Percentiles rank a stretch among this genome's conserved stretches.
These are phyloP conservation scores for Kuraishia capsulata DNA, from an alignment of 805 yeast species.

Conservation along the genomic window DNA sequence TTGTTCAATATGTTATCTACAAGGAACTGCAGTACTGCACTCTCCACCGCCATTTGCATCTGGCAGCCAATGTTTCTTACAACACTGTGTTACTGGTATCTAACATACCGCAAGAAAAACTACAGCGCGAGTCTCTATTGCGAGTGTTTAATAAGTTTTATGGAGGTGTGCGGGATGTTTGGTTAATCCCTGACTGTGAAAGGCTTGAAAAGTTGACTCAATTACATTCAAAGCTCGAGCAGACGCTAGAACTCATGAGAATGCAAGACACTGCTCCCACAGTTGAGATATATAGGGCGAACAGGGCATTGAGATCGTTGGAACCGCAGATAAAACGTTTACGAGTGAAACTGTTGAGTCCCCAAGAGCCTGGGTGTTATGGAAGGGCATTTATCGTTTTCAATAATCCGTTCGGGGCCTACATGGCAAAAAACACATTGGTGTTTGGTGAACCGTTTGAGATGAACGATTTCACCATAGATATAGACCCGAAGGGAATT, in stretches of 20 bases:
- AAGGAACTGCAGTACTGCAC: background rate
- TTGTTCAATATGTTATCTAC: background rate
- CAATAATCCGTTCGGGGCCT: constrained; percentile 44
- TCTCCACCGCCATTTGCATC: background rate
- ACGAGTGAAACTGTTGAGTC: constrained; percentile 3
- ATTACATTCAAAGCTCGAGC: constrained; percentile 9
- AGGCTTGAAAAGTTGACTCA: constrained; percentile 19
- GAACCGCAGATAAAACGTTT: background rate
- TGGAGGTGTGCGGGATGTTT: constrained; percentile 44
- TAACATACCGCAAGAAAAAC: constrained; percentile 31
- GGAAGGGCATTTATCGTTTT: constrained; percentile 58
- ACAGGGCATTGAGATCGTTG: background rate
- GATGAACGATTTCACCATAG: constrained; percentile 34
- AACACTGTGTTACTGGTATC: constrained; percentile 30
- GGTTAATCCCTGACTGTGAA: constrained; percentile 45
- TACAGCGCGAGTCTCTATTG: constrained; percentile 17
- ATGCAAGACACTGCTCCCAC: background rate
- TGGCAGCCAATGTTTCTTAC: constrained; percentile 6
- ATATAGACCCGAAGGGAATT: constrained; percentile 58
- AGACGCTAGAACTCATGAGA: constrained; percentile 9
- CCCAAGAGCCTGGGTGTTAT: constrained; percentile 6
- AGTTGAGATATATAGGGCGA: background rate
- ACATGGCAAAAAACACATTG: constrained; percentile 53
- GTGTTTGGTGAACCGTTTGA: constrained; percentile 32
- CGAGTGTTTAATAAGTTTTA: constrained; percentile 32